Base-by-base conservation (phyloP, 1,284 basidiomycete species). In the Lentinula novae-zelandiae region DNA sequence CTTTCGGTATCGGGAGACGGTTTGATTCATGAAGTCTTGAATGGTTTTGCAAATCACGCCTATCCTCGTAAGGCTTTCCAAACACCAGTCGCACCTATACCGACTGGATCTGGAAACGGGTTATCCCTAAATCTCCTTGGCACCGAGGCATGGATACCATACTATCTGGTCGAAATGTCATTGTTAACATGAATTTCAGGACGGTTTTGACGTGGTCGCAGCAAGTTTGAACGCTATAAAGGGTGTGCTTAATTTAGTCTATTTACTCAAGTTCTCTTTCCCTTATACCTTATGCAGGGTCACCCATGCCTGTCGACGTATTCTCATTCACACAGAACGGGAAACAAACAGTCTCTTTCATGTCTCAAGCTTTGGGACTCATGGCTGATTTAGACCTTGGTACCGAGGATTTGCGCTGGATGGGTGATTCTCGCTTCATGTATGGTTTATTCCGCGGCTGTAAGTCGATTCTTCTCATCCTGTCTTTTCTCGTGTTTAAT, bases 371-470 rank as follows among this genome's bases (percentile, higher is more conserved):
- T 0, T 73, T 95, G 17, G 96, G 96, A 0, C 79, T 99, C 38
- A 93, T 97, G 86, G 94, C 96, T 8, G 95, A 98, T 68, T 68
- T 96, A 33, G 94, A 96, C 72, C 73, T 93, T 51, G 89, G 93
- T 15, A 98, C 95, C 0, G 95, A 98, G 62, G 77, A 92, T 67
- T 73, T 96, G 51, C 85, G 96, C 2, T 97, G 93, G 87, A 88
- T 99, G 84, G 96, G 96, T n/a, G 92, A 95, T 70, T 79, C 84
- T 7, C 87, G 96, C 1, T 99, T 98, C 74, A 70, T 92, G n/a
- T 78, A 88, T 57, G 95, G 96, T 3, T 90, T 89, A 71, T 69
- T 98, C 1, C 82, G 86, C 57, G 93, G 90, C 67, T 67, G 89
- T 89, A 67, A 66, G 82, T 69, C 27, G 27, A 3, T 4, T 48